Conservation (phyloP, 148 eudicot genomes). For the Cornus kousa region DNA sequence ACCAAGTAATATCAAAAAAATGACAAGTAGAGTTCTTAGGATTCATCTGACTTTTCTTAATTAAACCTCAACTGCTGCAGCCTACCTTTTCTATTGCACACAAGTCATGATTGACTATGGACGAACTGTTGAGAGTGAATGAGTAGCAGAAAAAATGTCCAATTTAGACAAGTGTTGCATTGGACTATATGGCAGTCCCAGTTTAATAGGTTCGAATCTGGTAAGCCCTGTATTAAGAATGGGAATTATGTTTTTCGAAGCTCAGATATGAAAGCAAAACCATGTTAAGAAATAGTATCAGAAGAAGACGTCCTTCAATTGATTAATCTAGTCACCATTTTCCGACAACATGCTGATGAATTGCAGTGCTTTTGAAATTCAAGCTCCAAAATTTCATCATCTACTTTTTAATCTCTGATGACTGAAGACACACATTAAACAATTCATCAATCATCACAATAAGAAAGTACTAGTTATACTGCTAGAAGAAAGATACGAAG, state of each 20-base stretch:
- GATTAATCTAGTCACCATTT: not conserved
- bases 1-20: not conserved
- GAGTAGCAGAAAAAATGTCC: no score
- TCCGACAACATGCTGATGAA: not conserved
- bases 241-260: not conserved
- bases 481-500: constrained; percentile 60
- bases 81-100: not conserved
- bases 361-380: not conserved
- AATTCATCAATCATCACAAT: not conserved
- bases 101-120: no score
- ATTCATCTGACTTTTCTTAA: no score
- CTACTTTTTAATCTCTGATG: no score
- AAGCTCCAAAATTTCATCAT: not conserved
- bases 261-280: not conserved
- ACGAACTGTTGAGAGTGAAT: no score
- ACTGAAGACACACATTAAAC: not conserved
- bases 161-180: no score
- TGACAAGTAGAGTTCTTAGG: not conserved
- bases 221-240: not conserved
- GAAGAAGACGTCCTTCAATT: not conserved
- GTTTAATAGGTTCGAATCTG: no score
- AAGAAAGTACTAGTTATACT: not conserved
- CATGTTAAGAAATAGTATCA: not conserved
- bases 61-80: not conserved
- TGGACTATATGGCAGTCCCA: not conserved